phyloP scores from a whole-genome alignment of 768 basidiomycete genomes.

The Asterophora lycoperdoides region DNA sequence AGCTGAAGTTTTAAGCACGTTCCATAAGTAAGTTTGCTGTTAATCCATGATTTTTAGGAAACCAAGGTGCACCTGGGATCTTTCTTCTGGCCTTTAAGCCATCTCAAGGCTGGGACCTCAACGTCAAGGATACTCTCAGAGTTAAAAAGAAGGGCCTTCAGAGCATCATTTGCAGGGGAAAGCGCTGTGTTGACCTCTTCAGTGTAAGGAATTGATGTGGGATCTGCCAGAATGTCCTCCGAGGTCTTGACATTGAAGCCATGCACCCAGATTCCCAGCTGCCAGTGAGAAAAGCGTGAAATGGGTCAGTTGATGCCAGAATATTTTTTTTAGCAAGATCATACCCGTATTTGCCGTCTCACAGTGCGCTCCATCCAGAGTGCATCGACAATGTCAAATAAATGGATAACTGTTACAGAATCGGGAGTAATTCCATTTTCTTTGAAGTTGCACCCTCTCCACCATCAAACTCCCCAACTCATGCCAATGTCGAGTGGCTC shows the following conservation, averaged over 20 bases:
- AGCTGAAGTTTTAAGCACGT: too few species aligned
- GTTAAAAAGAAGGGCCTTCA: conserved; percentile 8
- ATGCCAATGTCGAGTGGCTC: background rate
- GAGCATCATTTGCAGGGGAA: conserved; percentile 1
- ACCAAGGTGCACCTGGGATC: background rate
- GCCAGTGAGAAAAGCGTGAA: too few species aligned
- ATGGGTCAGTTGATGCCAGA: background rate
- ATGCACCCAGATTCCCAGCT: conserved; percentile 26
- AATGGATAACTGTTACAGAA: background rate
- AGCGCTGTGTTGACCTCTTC: conserved; percentile 15
- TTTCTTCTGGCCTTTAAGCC: conserved; percentile 14
- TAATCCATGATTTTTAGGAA: too few species aligned
- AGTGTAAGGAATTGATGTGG: conserved; percentile 16
- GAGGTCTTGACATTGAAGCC: conserved; percentile 12
- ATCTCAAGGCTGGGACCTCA: conserved; percentile 14
- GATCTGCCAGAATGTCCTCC: conserved; percentile 22
- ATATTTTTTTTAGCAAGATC: background rate
- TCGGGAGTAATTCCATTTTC: background rate
- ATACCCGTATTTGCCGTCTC: background rate
- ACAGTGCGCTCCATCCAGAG: background rate
- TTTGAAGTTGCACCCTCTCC: conserved; percentile 1
- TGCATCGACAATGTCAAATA: background rate
- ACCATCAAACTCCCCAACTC: conserved; percentile 18
- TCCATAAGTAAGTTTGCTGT: too few species aligned
- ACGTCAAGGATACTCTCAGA: conserved; percentile 3